Evolutionary conservation across 2,329 filamentous ascomycete genomes (phyloP).

Genomic region (Cladophialophora bantiana): DNA sequence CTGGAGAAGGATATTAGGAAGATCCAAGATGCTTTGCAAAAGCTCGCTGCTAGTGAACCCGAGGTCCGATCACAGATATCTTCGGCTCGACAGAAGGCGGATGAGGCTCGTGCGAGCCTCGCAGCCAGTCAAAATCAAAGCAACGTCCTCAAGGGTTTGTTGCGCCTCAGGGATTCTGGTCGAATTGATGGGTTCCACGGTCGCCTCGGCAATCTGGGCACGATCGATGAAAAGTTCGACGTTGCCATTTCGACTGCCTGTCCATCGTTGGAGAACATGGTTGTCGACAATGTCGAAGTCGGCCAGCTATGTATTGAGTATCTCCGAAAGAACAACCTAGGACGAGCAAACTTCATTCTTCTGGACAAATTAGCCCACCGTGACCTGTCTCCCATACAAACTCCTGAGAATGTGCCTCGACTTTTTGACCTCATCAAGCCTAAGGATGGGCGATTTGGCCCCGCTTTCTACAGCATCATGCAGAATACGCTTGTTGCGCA

Average conservation of each 20-base stretch:
- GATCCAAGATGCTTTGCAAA: conserved; percentile 74
- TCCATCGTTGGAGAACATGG: conserved; percentile 89
- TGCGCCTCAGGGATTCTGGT: conserved; percentile 94
- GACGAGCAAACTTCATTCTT: conserved; percentile 95
- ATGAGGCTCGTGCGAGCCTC: conserved; percentile 90
- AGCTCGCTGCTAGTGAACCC: conserved; percentile 78
- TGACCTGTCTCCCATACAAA: conserved; percentile 80
- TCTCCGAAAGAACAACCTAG: conserved; percentile 94
- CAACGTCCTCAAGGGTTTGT: conserved; percentile 87
- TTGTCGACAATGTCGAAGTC: conserved; percentile 93
- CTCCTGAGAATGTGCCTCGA: conserved; percentile 88
- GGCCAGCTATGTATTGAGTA: conserved; percentile 99
- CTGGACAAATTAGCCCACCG: conserved; percentile 83
- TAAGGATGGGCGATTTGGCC: conserved; percentile 83
- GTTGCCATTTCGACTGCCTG: conserved; percentile 98
- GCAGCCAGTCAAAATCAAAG: conserved; percentile 90
- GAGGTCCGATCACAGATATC: conserved; percentile 84
- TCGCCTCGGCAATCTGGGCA: conserved; percentile 88
- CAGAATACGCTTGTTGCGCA: conserved; percentile 93
- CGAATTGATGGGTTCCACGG: conserved; percentile 98
- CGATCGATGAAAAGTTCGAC: conserved; percentile 93
- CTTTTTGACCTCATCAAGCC: conserved; percentile 91
- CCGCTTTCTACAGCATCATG: conserved; percentile 94
- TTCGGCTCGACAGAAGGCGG: conserved; percentile 88
- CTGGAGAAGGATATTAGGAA: conserved; percentile 77